phyloP scores from a whole-genome alignment of 345 rosid species.

The Camelina sativa region DNA sequence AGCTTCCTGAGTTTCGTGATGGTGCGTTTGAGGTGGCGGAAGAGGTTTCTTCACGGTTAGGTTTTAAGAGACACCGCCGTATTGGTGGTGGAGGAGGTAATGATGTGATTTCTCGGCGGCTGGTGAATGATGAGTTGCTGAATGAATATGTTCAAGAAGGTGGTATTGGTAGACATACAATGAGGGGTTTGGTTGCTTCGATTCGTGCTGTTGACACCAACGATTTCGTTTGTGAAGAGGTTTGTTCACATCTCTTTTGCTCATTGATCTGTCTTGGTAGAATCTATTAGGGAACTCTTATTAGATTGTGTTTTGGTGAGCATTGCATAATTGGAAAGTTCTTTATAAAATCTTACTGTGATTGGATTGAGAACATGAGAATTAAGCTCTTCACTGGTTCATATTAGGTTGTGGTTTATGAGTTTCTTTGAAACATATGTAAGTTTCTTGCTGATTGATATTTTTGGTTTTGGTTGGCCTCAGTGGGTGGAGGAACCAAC shows the following conservation, averaged over 20 bases:
- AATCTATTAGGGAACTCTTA: too few relatives aligned
- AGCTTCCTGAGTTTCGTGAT: constrained; percentile 67
- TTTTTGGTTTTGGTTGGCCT: constrained; percentile 17
- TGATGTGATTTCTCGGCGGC: constrained; percentile 37
- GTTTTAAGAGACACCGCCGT: constrained; percentile 40
- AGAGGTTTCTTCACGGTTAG: constrained; percentile 32
- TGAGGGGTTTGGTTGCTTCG: constrained; percentile 69
- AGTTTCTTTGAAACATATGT: constrained; percentile 19
- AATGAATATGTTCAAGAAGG: constrained; percentile 56
- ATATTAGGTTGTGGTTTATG: constrained; percentile 30
- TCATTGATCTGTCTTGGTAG: background rate
- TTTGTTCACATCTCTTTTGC: constrained; percentile 38
- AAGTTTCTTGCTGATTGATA: constrained; percentile 18
- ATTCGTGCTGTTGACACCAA: constrained; percentile 51
- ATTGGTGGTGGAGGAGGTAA: constrained; percentile 32
- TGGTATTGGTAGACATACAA: constrained; percentile 57
- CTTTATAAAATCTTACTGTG: background rate
- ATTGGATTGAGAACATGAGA: background rate
- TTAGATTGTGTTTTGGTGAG: constrained; percentile 21
- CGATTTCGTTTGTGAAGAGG: constrained; percentile 73
- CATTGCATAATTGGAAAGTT: constrained; percentile 16
- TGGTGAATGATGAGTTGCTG: constrained; percentile 58
- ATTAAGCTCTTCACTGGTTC: constrained; percentile 8
- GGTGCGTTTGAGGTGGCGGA: constrained; percentile 75
- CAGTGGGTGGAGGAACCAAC: constrained; percentile 98